phyloP scores from a whole-genome alignment of 2,329 filamentous ascomycete species.

The Endocalyx cinctus region DNA sequence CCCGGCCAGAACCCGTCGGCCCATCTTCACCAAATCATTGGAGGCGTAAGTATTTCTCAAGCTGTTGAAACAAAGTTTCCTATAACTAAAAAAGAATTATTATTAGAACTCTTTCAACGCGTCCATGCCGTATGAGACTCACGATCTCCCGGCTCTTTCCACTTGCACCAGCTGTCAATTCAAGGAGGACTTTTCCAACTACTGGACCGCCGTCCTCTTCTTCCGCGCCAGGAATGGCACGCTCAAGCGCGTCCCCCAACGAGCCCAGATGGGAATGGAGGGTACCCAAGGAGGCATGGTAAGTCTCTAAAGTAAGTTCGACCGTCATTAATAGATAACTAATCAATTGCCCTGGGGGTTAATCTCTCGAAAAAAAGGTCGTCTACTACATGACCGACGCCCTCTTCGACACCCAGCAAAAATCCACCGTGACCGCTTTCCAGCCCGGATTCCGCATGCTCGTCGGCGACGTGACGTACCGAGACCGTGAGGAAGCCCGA shows the following conservation, averaged over 20 bases:
- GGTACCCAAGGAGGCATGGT: conserved; percentile 39
- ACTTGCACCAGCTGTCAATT: conserved; percentile 14
- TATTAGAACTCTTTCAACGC: conserved; percentile 40
- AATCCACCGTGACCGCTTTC: conserved; percentile 37
- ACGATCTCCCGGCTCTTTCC: conserved; percentile 29
- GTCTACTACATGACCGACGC: conserved; percentile 44
- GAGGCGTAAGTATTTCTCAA: conserved; percentile 32
- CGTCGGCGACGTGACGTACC: conserved; percentile 34
- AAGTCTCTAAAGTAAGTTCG: too few species aligned
- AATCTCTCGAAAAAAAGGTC: too few species aligned
- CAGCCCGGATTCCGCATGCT: conserved; percentile 46
- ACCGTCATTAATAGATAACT: too few species aligned
- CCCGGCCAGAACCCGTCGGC: conserved; percentile 45
- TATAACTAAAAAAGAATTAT: conserved; percentile 5
- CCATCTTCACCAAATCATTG: conserved; percentile 58
- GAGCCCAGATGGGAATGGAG: conserved; percentile 34
- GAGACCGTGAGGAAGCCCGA: conserved; percentile 26
- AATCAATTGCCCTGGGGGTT: too few species aligned
- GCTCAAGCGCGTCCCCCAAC: conserved; percentile 36
- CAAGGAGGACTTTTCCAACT: conserved; percentile 15
- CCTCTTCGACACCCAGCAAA: conserved; percentile 31
- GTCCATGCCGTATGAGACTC: conserved; percentile 32
- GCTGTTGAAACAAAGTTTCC: not conserved
- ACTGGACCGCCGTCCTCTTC: conserved; percentile 22
- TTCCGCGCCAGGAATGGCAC: conserved; percentile 36